Evolutionary conservation across 1,284 basidiomycete species (phyloP).

Genomic region (Cerioporus squamosus): DNA sequence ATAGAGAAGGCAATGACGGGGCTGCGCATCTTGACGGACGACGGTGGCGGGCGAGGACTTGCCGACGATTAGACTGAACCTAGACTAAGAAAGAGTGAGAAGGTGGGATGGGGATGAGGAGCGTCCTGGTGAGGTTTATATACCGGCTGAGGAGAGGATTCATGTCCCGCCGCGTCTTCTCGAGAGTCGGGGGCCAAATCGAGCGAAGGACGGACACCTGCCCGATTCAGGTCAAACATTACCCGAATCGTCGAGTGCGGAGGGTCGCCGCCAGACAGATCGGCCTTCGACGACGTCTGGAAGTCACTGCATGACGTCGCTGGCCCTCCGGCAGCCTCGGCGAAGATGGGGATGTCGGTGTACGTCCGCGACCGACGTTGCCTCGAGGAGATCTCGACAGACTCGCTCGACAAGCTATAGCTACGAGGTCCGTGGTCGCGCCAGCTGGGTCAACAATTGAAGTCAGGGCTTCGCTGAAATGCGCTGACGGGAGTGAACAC

Average conservation of each 20-base stretch:
- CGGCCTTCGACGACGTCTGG: too few species aligned
- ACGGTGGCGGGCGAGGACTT: slow-evolving; percentile 23
- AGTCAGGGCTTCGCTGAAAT: too few species aligned
- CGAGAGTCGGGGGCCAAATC: slow-evolving; percentile 18
- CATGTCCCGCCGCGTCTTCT: slow-evolving; percentile 32
- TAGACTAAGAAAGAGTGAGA: slow-evolving; percentile 25
- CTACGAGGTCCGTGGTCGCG: too few species aligned
- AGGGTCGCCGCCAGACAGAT: too few species aligned
- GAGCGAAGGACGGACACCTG: neutral
- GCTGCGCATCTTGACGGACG: slow-evolving; percentile 34
- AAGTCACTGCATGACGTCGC: too few species aligned
- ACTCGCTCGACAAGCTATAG: too few species aligned
- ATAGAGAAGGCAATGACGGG: slow-evolving; percentile 38
- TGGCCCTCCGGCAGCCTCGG: too few species aligned
- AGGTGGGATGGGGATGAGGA: slow-evolving; percentile 8
- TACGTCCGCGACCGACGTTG: too few species aligned
- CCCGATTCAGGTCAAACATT: neutral
- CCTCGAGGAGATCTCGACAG: too few species aligned
- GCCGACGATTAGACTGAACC: slow-evolving; percentile 28
- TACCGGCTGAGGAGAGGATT: slow-evolving; percentile 18
- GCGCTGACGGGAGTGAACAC: too few species aligned
- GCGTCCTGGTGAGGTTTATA: slow-evolving; percentile 19
- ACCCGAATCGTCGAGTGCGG: neutral
- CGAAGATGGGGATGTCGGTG: too few species aligned
- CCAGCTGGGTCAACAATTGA: too few species aligned